phyloP scores from a whole-genome alignment of 1,284 basidiomycete genomes.

The Heliocybe sulcata region DNA sequence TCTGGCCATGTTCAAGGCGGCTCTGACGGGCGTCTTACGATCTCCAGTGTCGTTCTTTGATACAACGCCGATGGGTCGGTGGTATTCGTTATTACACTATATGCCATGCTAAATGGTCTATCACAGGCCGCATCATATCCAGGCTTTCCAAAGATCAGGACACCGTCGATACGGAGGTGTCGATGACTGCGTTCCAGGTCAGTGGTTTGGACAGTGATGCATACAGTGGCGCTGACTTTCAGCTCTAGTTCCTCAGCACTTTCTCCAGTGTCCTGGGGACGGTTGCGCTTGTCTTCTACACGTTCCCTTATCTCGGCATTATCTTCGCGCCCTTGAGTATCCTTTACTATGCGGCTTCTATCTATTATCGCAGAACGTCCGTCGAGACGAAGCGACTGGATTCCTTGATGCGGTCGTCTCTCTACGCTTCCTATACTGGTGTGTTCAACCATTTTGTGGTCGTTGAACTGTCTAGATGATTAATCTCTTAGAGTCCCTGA shows the following conservation, averaged over 20 bases:
- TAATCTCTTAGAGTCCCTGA: constrained; percentile 46
- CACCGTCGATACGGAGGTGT: constrained; percentile 43
- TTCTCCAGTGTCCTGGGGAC: constrained; percentile 37
- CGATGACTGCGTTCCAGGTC: constrained; percentile 28
- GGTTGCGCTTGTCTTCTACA: constrained; percentile 53
- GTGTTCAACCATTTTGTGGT: constrained; percentile 14
- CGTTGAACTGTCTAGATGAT: constrained; percentile 33
- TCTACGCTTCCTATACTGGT: constrained; percentile 28
- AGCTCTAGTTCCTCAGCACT: not conserved
- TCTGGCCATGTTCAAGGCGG: constrained; percentile 50
- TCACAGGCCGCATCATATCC: constrained; percentile 45
- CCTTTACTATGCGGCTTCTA: constrained; percentile 17
- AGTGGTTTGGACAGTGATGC: constrained; percentile 2
- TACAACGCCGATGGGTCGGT: constrained; percentile 68
- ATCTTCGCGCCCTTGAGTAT: constrained; percentile 30
- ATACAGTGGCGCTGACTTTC: constrained; percentile 12
- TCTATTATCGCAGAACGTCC: constrained; percentile 18
- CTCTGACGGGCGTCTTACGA: constrained; percentile 47
- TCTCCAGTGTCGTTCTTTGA: constrained; percentile 80
- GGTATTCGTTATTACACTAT: constrained; percentile 22
- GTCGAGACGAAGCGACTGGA: constrained; percentile 30
- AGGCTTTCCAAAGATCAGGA: constrained; percentile 61
- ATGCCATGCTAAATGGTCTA: not conserved
- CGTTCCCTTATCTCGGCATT: constrained; percentile 55
- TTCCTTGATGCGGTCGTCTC: constrained; percentile 27